These are phyloP conservation scores for Xenosphaeropsis pyriputrescens DNA, from an alignment of 2,329 filamentous ascomycete species.

Conservation along the genomic window DNA sequence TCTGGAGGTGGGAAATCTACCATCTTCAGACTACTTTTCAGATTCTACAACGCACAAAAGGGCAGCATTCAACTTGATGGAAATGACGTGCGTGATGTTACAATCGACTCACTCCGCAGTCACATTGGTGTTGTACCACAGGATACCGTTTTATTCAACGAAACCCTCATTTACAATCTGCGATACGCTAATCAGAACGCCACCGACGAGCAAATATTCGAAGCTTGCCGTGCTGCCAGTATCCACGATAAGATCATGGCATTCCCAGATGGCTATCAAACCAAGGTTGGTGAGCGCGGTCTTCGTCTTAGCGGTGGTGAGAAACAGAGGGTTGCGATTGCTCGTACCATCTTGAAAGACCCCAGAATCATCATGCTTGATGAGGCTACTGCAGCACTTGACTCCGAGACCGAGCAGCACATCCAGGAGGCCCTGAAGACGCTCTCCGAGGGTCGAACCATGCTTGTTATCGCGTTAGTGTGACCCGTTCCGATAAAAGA, in stretches of 20 bases:
- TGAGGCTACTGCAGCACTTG: slow-evolving; percentile 82
- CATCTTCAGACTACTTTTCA: slow-evolving; percentile 86
- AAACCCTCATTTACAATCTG: slow-evolving; percentile 88
- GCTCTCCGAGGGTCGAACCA: slow-evolving; percentile 72
- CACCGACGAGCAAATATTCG: slow-evolving; percentile 67
- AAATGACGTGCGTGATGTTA: slow-evolving; percentile 69
- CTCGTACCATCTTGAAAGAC: slow-evolving; percentile 82
- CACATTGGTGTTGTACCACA: slow-evolving; percentile 95
- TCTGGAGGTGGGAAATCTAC: slow-evolving; percentile 97
- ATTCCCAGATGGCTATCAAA: slow-evolving; percentile 79
- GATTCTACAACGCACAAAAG: slow-evolving; percentile 78
- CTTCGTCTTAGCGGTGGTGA: slow-evolving; percentile 79
- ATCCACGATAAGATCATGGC: slow-evolving; percentile 86
- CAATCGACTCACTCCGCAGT: slow-evolving; percentile 81
- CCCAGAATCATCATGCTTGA: slow-evolving; percentile 86
- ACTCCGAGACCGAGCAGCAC: slow-evolving; percentile 84
- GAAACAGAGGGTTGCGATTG: slow-evolving; percentile 88
- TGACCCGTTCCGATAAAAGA: slow-evolving; percentile 1
- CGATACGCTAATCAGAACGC: slow-evolving; percentile 74
- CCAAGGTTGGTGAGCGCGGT: slow-evolving; percentile 83
- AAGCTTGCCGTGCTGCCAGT: slow-evolving; percentile 71
- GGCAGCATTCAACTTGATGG: slow-evolving; percentile 79
- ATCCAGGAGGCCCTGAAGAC: slow-evolving; percentile 78
- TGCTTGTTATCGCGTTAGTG: slow-evolving; percentile 83
- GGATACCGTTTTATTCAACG: slow-evolving; percentile 91